Evolutionary conservation across 2,329 filamentous ascomycete genomes (phyloP), one percentile per base, ranked within the genome.

Genomic region (Claviceps cyperi): DNA sequence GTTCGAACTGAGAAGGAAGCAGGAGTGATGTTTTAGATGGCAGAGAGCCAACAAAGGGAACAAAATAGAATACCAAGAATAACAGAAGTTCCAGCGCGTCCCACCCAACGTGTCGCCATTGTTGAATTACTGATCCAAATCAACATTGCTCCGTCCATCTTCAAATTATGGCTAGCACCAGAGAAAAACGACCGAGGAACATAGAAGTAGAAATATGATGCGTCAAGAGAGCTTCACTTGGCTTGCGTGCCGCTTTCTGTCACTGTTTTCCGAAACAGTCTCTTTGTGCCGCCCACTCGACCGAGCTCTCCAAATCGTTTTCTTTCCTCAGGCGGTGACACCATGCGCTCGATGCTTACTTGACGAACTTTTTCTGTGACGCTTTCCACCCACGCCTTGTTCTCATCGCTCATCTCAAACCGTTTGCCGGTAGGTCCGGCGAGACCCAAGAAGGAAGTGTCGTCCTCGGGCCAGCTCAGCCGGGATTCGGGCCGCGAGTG

Each of bases 351-450:
- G 50, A 77, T 77, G 59, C 82, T 86, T 53, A 80, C 84, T 45
- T 81, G 74, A 52, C 83, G 77, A 40, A 89, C 86, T 61, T 86
- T 84, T 60, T 86, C 83, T 67, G 88, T 83, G 69, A 92, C 84
- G 54, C 81, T 86, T 64, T 90, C 83, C 9, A 92, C 84, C 86
- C 86, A 92, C 39, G 82, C 80, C 51, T 80, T 74, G 60, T 83
- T 86, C 65, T 89, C 82, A 50, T 82, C 80, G 50, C 80, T 85
- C 68, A 80, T 84, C 61, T 74, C 77, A 7, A 78, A 74, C 55
- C 76, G 77, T 63, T 78, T 83, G 37, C 75, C 73, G 45, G 76
- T 78, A 1, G 84, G 84, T 0, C 85, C 85, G 0, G 84, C 83
- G 46, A 89, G 77, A 5, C 84, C 84, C 6, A 87, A 72, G 53